A percentile compares a stretch with the other conserved stretches of the same genome.
These are phyloP conservation scores for Nicotiana tomentosiformis DNA, from an alignment of 257 asterid genomes.

Conservation along the genomic window DNA sequence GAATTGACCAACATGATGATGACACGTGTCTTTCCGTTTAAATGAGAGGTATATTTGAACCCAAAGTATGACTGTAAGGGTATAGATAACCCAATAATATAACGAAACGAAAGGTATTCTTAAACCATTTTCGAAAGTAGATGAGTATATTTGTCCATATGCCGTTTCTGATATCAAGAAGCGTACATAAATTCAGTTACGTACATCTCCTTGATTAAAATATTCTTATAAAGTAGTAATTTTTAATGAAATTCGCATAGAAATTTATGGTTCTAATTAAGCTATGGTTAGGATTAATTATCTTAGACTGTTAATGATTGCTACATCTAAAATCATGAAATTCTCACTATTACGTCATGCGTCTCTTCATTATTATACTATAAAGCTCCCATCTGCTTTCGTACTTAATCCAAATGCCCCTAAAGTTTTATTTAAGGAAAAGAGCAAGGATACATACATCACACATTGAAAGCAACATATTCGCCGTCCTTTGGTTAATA, in stretches of 20 bases:
- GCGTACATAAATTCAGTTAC: not conserved
- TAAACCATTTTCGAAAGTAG: too few relatives aligned
- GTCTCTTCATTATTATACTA: slow-evolving; percentile 4
- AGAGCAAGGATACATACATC: slow-evolving; percentile 17
- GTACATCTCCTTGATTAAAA: not conserved
- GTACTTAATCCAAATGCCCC: slow-evolving; percentile 22
- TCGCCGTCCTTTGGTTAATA: slow-evolving; percentile 20
- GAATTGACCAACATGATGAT: too few relatives aligned
- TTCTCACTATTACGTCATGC: slow-evolving; percentile 8
- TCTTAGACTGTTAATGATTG: not conserved
- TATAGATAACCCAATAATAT: too few relatives aligned
- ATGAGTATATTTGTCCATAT: too few relatives aligned
- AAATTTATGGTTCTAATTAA: not conserved
- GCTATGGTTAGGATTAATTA: not conserved
- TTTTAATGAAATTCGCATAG: not conserved
- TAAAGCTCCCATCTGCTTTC: slow-evolving; percentile 21
- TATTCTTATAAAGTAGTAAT: not conserved
- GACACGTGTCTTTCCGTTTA: too few relatives aligned
- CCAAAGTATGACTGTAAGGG: too few relatives aligned
- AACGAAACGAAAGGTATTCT: too few relatives aligned
- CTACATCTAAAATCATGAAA: not conserved
- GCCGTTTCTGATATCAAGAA: not conserved
- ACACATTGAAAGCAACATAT: slow-evolving; percentile 28
- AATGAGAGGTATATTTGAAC: too few relatives aligned
- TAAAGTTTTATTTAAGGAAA: slow-evolving; percentile 10